Evolutionary conservation across 1,139 yeast genomes (phyloP), one percentile per base, ranked within the genome.

Genomic region (Hanseniaspora gamundiae): DNA sequence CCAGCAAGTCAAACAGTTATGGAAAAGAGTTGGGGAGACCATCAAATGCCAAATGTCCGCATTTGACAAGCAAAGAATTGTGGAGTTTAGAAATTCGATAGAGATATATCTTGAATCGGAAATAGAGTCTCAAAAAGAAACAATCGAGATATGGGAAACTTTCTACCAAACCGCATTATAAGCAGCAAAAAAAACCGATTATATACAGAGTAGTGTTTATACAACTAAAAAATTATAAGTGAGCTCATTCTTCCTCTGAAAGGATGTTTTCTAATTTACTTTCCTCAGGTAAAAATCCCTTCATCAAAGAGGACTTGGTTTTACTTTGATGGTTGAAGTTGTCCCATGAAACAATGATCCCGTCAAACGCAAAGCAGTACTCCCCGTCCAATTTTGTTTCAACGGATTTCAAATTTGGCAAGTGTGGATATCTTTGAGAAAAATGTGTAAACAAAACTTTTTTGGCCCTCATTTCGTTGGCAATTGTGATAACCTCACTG

Each of bases 71-170:
- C 93, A 80, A 46, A 84, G 81, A 56, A 74, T 87, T 41, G 78
- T 75, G 41, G 98, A 91, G 56, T 87, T 93, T 62, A 74, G 95
- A 56, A 84, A 85, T 56, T 76, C 88, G 50, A 86, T 91, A 47
- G 99, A 91, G 63, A 80, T 88, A 20, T 88, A 79, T 55, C 73
- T 94, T 57, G 98, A 93, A 61, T 78, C 93, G 47, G 78, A 94
- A 21, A 84, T 88, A 42, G 98, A 91, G 63, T 74, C 91, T 16
- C 98, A 91, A 61, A 93, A 91, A 65, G 96, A 87, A 60, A 79
- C 91, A 29, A 91, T 91, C 52, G 98, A 91, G 62, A 64, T 85
- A 28, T 91, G 96, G 94, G 97, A 91, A 64, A 83, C 95, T 0
- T 91, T 83, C 54, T 80, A 80, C 55, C 59, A 58, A 38, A 56